These are phyloP conservation scores for Trametes sanguinea DNA, from an alignment of 768 basidiomycete genomes.

Conservation along the genomic window DNA sequence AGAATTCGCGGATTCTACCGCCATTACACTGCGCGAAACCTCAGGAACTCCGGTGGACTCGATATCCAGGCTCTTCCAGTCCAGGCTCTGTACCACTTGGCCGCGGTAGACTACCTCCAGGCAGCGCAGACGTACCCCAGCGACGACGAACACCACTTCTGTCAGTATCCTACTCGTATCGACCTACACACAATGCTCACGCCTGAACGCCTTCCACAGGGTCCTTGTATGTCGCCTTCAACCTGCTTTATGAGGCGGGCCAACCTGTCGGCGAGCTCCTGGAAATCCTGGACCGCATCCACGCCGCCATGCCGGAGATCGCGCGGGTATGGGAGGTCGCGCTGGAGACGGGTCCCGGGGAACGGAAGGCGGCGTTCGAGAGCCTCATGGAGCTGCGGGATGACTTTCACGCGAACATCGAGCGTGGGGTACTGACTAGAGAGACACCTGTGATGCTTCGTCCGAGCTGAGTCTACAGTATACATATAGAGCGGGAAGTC, in stretches of 20 bases:
- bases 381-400: not conserved
- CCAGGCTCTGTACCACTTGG: no score
- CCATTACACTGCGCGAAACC: no score
- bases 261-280: not conserved
- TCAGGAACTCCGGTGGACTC: no score
- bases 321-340: constrained; percentile 1
- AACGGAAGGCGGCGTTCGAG: not conserved
- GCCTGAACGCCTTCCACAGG: no score
- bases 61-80: no score
- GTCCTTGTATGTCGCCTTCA: not conserved
- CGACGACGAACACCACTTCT: constrained; percentile 17
- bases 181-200: not conserved
- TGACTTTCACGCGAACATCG: not conserved
- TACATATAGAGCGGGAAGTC: no score
- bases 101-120: not conserved
- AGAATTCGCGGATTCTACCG: no score
- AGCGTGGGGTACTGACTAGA: not conserved
- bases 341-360: not conserved
- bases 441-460: no score
- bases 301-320: not conserved
- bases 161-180: not conserved
- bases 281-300: not conserved
- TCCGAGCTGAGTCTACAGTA: no score
- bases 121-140: not conserved
- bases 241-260: not conserved